Conservation (phyloP, 192 early-diverging fungal species). For the Podila minutissima region DNA sequence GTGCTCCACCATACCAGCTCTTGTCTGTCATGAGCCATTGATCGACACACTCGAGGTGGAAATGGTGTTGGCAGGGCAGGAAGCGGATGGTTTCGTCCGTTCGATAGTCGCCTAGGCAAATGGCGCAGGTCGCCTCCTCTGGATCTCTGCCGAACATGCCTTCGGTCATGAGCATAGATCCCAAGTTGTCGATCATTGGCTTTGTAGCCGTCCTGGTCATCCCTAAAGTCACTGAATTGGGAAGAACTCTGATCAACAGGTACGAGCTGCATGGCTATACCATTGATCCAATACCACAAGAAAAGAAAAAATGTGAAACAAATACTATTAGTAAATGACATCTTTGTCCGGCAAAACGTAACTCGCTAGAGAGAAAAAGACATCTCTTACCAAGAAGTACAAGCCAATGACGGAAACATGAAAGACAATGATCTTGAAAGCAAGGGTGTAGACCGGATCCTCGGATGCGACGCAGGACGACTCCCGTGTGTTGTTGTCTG, state of each 20-base stretch:
- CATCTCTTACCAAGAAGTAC: conserved; percentile 37
- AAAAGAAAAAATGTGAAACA: not conserved
- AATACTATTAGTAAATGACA: not conserved
- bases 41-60: conserved; percentile 52
- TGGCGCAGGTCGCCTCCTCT: conserved; percentile 48
- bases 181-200: conserved; percentile 45
- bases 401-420: conserved; percentile 37
- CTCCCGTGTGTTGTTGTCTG: conserved; percentile 8
- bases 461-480: conserved; percentile 17
- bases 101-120: conserved; percentile 49
- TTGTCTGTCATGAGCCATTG: conserved; percentile 53
- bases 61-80: conserved; percentile 51
- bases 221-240: conserved; percentile 25
- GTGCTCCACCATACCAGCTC: conserved; percentile 32
- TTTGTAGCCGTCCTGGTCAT: conserved; percentile 45
- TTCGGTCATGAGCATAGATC: conserved; percentile 32
- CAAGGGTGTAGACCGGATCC: conserved; percentile 29
- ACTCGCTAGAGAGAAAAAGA: too few relatives aligned
- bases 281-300: not conserved
- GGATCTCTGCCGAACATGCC: conserved; percentile 42
- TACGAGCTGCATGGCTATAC: conserved; percentile 30
- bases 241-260: conserved; percentile 15
- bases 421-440: conserved; percentile 50
- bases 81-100: conserved; percentile 42
- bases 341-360: not conserved